Percentiles rank a stretch among this genome's conserved stretches.
Conservation (phyloP, 1,139 yeast genomes). For the Geotrichum restrictum region DNA sequence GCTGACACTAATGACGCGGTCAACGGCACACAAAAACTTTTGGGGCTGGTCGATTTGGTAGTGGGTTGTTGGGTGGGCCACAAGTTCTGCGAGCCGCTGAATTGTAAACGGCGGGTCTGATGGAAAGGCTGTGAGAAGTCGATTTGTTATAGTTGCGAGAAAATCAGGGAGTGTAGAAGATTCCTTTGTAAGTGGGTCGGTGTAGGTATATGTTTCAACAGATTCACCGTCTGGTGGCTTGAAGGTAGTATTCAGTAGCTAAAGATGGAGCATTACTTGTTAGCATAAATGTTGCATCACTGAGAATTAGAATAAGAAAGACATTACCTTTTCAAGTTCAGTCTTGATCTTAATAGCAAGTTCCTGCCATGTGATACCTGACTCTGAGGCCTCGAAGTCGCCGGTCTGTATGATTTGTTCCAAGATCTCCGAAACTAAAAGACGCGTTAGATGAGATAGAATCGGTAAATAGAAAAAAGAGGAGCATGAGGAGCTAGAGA, state of each 20-base stretch:
- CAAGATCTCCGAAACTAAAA: constrained; percentile 3
- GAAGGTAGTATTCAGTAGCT: constrained; percentile 11
- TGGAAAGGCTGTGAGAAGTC: constrained; percentile 36
- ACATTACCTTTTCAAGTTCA: constrained; percentile 9
- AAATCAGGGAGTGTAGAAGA: constrained; percentile 28
- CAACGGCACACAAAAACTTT: constrained; percentile 42
- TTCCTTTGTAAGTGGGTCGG: constrained; percentile 31
- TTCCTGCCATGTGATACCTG: constrained; percentile 8
- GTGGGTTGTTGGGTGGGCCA: constrained; percentile 44
- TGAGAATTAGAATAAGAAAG: background rate
- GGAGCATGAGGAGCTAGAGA: too few species aligned
- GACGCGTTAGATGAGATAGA: background rate
- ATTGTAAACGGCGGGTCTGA: constrained; percentile 57
- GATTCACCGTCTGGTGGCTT: constrained; percentile 6
- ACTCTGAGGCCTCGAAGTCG: constrained; percentile 10
- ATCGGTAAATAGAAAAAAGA: background rate
- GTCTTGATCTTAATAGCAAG: constrained; percentile 6
- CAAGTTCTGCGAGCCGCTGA: constrained; percentile 52
- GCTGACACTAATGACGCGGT: constrained; percentile 37
- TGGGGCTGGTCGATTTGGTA: constrained; percentile 37
- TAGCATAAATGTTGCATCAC: background rate
- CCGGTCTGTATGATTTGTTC: constrained; percentile 14
- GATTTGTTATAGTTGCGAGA: constrained; percentile 27
- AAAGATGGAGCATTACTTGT: too few species aligned
- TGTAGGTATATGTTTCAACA: constrained; percentile 7